Percentiles rank a stretch among this genome's conserved stretches.
These are phyloP conservation scores for Colletotrichum sp. DNA, from an alignment of 2,329 filamentous ascomycete genomes.

Conservation along the genomic window DNA sequence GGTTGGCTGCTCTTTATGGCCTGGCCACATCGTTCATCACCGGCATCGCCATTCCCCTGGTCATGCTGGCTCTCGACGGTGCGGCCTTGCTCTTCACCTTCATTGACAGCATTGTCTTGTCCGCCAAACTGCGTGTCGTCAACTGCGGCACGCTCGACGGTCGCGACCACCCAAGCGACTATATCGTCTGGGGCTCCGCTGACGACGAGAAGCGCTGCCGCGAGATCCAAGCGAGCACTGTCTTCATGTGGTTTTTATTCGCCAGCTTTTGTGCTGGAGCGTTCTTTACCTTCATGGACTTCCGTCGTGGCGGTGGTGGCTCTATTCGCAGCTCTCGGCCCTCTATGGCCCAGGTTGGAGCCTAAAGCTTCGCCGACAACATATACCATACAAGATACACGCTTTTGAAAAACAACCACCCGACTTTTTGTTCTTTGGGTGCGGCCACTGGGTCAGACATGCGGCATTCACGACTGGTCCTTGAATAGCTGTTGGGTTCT, in stretches of 20 bases:
- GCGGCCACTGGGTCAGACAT: background rate
- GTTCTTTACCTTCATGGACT: conserved; percentile 59
- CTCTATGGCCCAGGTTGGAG: conserved; percentile 63
- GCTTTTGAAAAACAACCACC: background rate
- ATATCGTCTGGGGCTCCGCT: conserved; percentile 67
- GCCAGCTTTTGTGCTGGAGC: conserved; percentile 62
- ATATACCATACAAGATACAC: background rate
- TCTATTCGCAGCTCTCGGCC: conserved; percentile 50
- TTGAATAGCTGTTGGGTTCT: background rate
- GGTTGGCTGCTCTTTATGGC: conserved; percentile 70
- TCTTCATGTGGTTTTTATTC: conserved; percentile 83
- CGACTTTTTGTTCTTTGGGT: background rate
- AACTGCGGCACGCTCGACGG: conserved; percentile 61
- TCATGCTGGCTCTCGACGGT: conserved; percentile 61
- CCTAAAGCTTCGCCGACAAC: conserved; percentile 32
- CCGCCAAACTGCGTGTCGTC: conserved; percentile 71
- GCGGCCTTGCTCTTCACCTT: conserved; percentile 72
- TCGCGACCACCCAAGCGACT: conserved; percentile 42
- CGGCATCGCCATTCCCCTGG: conserved; percentile 54
- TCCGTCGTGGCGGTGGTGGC: conserved; percentile 53
- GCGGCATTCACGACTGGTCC: background rate
- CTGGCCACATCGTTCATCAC: conserved; percentile 61
- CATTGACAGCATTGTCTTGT: conserved; percentile 72
- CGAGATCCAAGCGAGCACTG: conserved; percentile 75
- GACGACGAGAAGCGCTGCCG: conserved; percentile 71